Conservation (phyloP, 495 filamentous ascomycete species). For the Penicillium paradoxum region DNA sequence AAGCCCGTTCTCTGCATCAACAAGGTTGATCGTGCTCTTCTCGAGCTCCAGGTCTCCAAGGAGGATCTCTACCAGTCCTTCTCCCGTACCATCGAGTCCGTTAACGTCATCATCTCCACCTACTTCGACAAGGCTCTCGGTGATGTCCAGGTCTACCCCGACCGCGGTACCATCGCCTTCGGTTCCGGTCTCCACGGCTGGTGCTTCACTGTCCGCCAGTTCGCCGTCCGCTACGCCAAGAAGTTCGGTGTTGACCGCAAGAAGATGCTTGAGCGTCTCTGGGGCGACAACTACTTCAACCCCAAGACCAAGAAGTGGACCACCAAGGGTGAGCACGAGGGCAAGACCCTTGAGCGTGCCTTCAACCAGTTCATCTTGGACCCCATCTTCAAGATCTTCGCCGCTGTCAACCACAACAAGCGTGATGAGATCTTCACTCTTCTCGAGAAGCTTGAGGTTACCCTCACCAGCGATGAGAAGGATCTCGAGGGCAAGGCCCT, state of each 20-base stretch:
- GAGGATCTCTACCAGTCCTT: constrained; percentile 99
- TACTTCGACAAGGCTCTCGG: constrained; percentile 96
- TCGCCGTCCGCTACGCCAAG: constrained; percentile 94
- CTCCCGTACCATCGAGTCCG: constrained; percentile 97
- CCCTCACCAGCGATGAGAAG: constrained; percentile 78
- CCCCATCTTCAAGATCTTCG: constrained; percentile 99
- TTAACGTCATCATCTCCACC: constrained; percentile 99
- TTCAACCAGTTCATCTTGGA: constrained; percentile 99
- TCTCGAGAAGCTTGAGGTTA: constrained; percentile 87
- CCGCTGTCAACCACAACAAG: constrained; percentile 95
- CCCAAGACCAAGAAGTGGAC: constrained; percentile 99
- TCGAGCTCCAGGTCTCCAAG: constrained; percentile 96
- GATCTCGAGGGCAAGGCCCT: constrained; percentile 95
- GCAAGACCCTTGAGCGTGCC: constrained; percentile 87
- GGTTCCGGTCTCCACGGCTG: constrained; percentile 99
- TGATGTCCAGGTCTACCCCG: constrained; percentile 97
- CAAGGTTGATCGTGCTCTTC: constrained; percentile 99
- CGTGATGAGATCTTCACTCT: constrained; percentile 84
- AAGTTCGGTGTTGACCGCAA: constrained; percentile 99
- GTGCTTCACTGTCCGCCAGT: constrained; percentile 99
- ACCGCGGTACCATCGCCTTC: constrained; percentile 96
- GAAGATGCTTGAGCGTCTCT: constrained; percentile 99
- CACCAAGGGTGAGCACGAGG: constrained; percentile 72
- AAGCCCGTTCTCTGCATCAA: constrained; percentile 99
- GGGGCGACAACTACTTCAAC: constrained; percentile 99